A percentile compares a stretch with the other conserved stretches of the same genome.
Evolutionary conservation across 2,329 filamentous ascomycete species (phyloP).

Genomic region (Colletotrichum filicis): DNA sequence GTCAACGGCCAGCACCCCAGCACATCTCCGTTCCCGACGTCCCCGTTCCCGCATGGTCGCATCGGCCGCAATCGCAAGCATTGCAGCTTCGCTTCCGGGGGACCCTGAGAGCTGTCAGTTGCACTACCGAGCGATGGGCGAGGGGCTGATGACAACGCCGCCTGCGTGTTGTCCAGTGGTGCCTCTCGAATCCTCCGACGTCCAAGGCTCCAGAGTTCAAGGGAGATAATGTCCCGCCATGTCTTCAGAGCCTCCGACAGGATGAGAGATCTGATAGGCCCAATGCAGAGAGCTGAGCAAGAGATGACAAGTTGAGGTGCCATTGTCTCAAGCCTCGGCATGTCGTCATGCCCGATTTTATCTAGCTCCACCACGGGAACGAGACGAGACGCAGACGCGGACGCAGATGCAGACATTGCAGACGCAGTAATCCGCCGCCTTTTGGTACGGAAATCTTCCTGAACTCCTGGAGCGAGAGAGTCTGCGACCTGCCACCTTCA

Average conservation of each 20-base stretch:
- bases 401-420: not conserved
- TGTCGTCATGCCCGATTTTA: slow-evolving; percentile 20
- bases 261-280: not conserved
- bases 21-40: not conserved
- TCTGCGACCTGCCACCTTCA: not conserved
- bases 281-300: not conserved
- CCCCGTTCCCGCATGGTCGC: slow-evolving; percentile 6
- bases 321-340: slow-evolving; percentile 27
- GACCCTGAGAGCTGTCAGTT: not conserved
- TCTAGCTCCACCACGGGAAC: slow-evolving; percentile 8
- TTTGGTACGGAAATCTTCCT: too few relatives aligned
- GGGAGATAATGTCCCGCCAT: not conserved
- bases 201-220: not conserved
- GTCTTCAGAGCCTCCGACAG: not conserved
- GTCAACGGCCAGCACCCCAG: not conserved
- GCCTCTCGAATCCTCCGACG: too few relatives aligned
- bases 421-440: slow-evolving; percentile 6
- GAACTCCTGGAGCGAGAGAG: too few relatives aligned
- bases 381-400: not conserved
- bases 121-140: not conserved
- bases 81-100: slow-evolving; percentile 1
- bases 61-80: not conserved
- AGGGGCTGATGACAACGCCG: not conserved
- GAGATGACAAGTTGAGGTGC: not conserved
- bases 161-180: too few relatives aligned